Base-by-base conservation (phyloP, 345 rosid genomes). In the Salix caprea region DNA sequence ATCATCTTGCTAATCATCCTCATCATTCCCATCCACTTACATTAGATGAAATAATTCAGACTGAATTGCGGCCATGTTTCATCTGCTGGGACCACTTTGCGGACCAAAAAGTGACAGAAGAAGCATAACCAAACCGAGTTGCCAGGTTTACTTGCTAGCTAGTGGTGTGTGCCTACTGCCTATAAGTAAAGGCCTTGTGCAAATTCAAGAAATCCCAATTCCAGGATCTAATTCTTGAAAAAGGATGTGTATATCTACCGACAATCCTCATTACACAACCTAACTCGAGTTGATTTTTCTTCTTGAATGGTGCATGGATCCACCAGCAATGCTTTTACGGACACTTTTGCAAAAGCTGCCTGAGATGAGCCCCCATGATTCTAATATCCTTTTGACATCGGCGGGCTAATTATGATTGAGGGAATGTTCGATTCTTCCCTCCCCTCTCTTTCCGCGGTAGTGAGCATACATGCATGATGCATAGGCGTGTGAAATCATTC, bases 61-160 rank as follows among this genome's bases (percentile, higher is more conserved):
- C 18, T 56, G 54, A 1, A 32, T 58, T 64, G 36, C 62, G 65
- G 28, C 58, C 48, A 37, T 74, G 79, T 75, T 73, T 58, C 76
- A 77, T 50, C 60, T 48, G 76, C 15, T 71, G 74, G 77, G 77
- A 77, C 82, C 65, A 32, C 48, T 56, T 16, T 46, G 71, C 78
- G 23, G 61, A 23, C 30, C 32, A 67, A 54, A 78, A 71, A 65
- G 37, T 65, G 42, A 67, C n/a, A n/a, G 12, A 67, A 56, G n/a
- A 8, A 21, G n/a, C 46, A 67, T 11, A 21, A 9, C 15, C 36
- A 19, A 21, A 10, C 23, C 36, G 48, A 18, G 69, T 1, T 14
- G 14, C 4, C 19, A 18, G 34, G 18, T 14, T 14, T 46, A 13
- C 50, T 12, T 46, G 6, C 65, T 60, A 0, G 23, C 28, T 19